Percentiles rank a stretch among this genome's conserved stretches.
phyloP scores from a whole-genome alignment of 2,329 filamentous ascomycete genomes.

The Calonectria pauciramosa region DNA sequence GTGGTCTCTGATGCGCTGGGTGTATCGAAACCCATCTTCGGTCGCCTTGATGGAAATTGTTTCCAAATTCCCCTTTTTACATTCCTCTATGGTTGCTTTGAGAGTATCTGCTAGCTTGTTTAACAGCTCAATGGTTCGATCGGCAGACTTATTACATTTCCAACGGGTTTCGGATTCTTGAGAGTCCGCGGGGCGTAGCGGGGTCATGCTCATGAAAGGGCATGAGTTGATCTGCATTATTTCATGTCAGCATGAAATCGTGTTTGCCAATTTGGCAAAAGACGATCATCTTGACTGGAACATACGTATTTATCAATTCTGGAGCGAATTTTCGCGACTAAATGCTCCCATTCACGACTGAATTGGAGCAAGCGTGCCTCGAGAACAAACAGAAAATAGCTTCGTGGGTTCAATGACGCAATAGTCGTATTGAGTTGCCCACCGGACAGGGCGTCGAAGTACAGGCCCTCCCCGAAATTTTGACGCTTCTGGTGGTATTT shows the following conservation, averaged over 20 bases:
- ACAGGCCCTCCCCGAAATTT: too few relatives aligned
- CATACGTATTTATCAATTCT: neutral
- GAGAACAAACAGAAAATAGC: neutral
- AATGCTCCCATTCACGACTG: neutral
- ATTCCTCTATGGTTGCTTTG: neutral
- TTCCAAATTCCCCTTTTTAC: neutral
- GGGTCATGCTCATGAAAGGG: neutral
- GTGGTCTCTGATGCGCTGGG: neutral
- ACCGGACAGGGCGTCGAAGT: neutral
- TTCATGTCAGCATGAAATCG: neutral
- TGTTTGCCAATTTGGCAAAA: too few relatives aligned
- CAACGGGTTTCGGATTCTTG: neutral
- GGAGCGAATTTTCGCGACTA: neutral
- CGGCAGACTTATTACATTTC: too few relatives aligned
- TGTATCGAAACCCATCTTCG: neutral
- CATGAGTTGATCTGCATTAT: neutral
- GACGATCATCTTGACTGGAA: neutral
- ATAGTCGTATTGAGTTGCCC: neutral
- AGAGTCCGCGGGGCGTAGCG: neutral
- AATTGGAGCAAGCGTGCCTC: neutral
- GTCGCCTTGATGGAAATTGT: neutral
- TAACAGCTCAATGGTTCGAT: neutral
- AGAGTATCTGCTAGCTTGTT: neutral
- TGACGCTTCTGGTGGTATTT: neutral
- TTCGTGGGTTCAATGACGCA: neutral